Evolutionary conservation across 129 eudicot species (phyloP), one percentile per base, ranked within the genome.

Genomic region (Saussurea involucrata): DNA sequence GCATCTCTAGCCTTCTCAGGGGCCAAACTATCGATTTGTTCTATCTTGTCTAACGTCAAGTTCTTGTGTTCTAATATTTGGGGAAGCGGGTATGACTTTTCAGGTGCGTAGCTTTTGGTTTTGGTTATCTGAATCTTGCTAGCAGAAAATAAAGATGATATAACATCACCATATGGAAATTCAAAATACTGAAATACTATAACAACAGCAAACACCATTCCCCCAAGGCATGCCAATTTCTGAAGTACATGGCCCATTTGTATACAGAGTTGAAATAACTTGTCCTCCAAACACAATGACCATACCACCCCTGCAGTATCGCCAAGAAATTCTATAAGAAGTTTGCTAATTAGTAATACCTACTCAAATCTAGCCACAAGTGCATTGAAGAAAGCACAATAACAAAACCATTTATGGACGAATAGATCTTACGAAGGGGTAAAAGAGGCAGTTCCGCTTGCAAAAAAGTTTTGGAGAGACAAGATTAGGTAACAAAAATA

Each of bases 101-200:
- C 78, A 15, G 32, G 53, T 18, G 75, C 20, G 49, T 24, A 64
- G 75, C 53, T 72, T 49, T 31, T 64, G 9, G 31, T 67, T 40
- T 71, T 21, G n/a, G 4, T 40, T 66, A 61, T 34, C 24, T 69
- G 76, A 73, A 27, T 75, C 68, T 77, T 74, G 78, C 46, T 57
- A 24, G 80, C 76, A 22, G 90, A 72, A 69, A 80, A 71, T 24
- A 80, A 22, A 69, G 85, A 77, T 40, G 87, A 66, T 34, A 83
- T 68, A n/a, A 64, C 83, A 80, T 77, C 67, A 63, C 86, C 85
- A 83, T 86, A 83, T 8, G 85, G 90, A 36, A 83, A 74, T 42
- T 80, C 90, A 74, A 83, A 65, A 80, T 86, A 68, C 70, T 58
- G 85, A 40, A 80, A 63, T 8, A 65, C 24, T 49, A 83, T 31